Evolutionary conservation across 495 filamentous ascomycete genomes (phyloP).

Genomic region (Hypoxylon cercidicola): DNA sequence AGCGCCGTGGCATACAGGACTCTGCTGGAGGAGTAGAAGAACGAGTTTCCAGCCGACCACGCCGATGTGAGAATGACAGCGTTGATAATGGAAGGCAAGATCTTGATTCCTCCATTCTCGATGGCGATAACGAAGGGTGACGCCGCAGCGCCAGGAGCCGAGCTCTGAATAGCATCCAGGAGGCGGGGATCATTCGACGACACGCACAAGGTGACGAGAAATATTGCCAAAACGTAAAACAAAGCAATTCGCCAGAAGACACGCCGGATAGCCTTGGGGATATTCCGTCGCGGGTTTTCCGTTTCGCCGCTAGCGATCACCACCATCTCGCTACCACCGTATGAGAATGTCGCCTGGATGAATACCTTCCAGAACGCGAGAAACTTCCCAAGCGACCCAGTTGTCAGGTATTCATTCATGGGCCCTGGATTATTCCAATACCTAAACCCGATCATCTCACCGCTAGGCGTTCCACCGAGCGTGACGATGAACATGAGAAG

Average conservation of each 20-base stretch:
- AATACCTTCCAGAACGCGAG: slow-evolving; percentile 70
- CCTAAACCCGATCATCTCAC: slow-evolving; percentile 68
- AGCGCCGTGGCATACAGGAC: slow-evolving; percentile 69
- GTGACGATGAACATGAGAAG: slow-evolving; percentile 75
- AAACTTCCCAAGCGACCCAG: slow-evolving; percentile 63
- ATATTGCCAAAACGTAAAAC: slow-evolving; percentile 75
- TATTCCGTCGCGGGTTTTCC: slow-evolving; percentile 73
- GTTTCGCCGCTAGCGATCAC: slow-evolving; percentile 80
- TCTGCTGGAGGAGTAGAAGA: slow-evolving; percentile 75
- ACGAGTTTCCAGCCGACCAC: slow-evolving; percentile 74
- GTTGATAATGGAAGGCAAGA: slow-evolving; percentile 75
- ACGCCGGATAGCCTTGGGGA: slow-evolving; percentile 75
- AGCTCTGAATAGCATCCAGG: slow-evolving; percentile 58
- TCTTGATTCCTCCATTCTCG: slow-evolving; percentile 68
- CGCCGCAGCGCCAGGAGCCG: slow-evolving; percentile 62
- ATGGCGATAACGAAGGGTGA: slow-evolving; percentile 71
- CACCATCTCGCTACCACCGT: slow-evolving; percentile 65
- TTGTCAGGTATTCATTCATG: slow-evolving; percentile 68
- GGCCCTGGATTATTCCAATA: slow-evolving; percentile 78
- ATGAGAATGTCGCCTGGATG: slow-evolving; percentile 68
- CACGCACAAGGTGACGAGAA: slow-evolving; percentile 73
- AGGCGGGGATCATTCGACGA: slow-evolving; percentile 62
- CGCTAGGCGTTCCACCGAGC: slow-evolving; percentile 67
- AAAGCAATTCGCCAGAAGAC: slow-evolving; percentile 77
- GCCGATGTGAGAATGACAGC: slow-evolving; percentile 74